Evolutionary conservation across 306 rosid genomes (phyloP), one percentile per base, ranked within the genome.

Genomic region (Geum urbanum): DNA sequence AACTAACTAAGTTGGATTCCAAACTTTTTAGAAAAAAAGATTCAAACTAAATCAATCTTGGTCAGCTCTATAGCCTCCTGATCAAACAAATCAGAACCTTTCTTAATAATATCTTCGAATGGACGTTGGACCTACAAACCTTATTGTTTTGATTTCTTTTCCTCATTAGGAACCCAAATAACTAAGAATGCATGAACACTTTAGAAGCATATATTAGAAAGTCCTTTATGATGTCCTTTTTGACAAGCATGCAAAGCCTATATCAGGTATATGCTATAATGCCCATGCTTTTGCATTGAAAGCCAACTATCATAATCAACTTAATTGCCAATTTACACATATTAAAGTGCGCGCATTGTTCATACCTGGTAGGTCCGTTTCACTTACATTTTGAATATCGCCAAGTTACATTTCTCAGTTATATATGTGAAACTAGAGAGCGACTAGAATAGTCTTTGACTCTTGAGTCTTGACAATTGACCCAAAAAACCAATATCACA

Each of bases 161-260:
- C 63, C 53, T 20, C 43, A 41, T 41, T 4, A 4, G 16, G 63
- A 24, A 19, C 14, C 14, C 14, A 9, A 58, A 9, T 14, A 32
- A 49, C 35, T 49, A 3, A 9, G 63, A 54, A 7, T 54, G 22
- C 24, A 69, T 9, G 18, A 18, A 14, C 22, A 5, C 53, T 54
- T 55, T 8, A 8, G 18, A 14, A 54, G 49, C 8, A 16, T 32
- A 32, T 32, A 32, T 48, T 48, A 61, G 41, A 49, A 66, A 4
- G 71, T 66, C 39, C 3, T 72, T 72, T 72, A 47, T n/a, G 40
- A 59, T 72, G 32, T 49, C 51, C 50, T 60, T 55, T 39, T 59
- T 59, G 67, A 71, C 48, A 14, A 57, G 5, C 37, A n/a, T 32
- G 37, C 37, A 2, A 4, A 15, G 14, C 58, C 61, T 19, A 61